A percentile compares a stretch with the other conserved stretches of the same genome.
Conservation (phyloP, 768 basidiomycete genomes). For the Tylopilus sp. region DNA sequence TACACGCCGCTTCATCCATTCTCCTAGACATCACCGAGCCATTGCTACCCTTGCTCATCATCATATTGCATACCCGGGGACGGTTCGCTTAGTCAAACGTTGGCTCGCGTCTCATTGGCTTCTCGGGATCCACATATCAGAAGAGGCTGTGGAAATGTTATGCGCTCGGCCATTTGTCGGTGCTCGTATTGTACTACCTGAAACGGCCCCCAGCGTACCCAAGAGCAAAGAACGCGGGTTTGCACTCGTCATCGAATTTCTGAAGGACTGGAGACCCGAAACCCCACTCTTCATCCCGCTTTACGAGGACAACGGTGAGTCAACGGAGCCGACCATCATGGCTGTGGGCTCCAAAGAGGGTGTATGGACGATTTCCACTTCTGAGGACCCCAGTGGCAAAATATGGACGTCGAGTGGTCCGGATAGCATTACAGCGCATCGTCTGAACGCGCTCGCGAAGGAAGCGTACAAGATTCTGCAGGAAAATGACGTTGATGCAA, state of each 20-base stretch:
- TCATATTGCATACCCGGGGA: conserved; percentile 75
- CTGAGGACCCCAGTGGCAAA: conserved; percentile 66
- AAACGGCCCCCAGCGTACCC: conserved; percentile 48
- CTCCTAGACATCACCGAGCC: conserved; percentile 82
- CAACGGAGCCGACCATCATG: conserved; percentile 12
- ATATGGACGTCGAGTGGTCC: conserved; percentile 75
- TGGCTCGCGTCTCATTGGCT: conserved; percentile 94
- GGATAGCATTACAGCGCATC: conserved; percentile 65
- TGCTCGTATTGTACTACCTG: conserved; percentile 32
- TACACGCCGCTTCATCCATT: conserved; percentile 71
- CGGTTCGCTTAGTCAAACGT: conserved; percentile 84
- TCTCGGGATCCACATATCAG: conserved; percentile 64
- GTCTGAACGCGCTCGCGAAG: conserved; percentile 68
- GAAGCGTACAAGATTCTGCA: conserved; percentile 67
- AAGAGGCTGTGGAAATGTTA: conserved; percentile 82
- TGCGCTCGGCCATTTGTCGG: conserved; percentile 76
- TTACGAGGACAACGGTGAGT: conserved; percentile 36
- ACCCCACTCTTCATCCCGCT: conserved; percentile 72
- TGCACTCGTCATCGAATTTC: conserved; percentile 62
- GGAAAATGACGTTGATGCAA: conserved; percentile 43
- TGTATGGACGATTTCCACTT: conserved; percentile 80
- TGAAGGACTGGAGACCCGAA: conserved; percentile 85
- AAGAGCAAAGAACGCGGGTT: conserved; percentile 81
- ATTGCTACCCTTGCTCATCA: conserved; percentile 77
- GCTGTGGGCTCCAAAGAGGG: conserved; percentile 37